These are phyloP conservation scores for Colletotrichum destructivum DNA, from an alignment of 2,329 filamentous ascomycete genomes.

Conservation along the genomic window DNA sequence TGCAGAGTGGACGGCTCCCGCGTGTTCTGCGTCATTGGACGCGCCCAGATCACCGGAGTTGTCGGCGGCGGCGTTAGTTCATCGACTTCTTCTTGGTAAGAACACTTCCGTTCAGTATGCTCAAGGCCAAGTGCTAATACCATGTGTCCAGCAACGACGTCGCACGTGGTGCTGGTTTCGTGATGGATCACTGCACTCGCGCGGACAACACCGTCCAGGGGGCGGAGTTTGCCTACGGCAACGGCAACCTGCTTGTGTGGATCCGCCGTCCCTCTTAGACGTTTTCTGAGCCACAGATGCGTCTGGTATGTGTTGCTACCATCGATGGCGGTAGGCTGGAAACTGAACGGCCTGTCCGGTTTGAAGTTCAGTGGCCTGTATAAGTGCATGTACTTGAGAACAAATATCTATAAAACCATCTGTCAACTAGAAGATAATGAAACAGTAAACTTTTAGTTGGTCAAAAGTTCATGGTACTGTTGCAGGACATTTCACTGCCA, in stretches of 20 bases:
- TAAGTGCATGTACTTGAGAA: too few relatives aligned
- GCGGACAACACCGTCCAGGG: conserved; percentile 39
- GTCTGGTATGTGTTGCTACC: too few relatives aligned
- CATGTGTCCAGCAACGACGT: conserved; percentile 21
- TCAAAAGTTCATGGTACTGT: too few relatives aligned
- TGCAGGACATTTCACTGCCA: not conserved
- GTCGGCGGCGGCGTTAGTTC: not conserved
- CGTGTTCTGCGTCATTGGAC: conserved; percentile 24
- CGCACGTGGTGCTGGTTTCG: conserved; percentile 33
- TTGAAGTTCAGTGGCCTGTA: too few relatives aligned
- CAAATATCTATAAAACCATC: too few relatives aligned
- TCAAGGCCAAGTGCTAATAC: not conserved
- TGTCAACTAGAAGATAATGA: too few relatives aligned
- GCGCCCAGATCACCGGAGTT: conserved; percentile 21
- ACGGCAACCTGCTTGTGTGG: conserved; percentile 27
- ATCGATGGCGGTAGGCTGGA: too few relatives aligned
- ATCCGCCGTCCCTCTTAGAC: not conserved
- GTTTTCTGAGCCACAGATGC: too few relatives aligned
- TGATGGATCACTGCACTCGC: conserved; percentile 38
- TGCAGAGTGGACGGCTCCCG: not conserved
- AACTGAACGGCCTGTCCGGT: too few relatives aligned
- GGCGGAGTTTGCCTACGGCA: conserved; percentile 22
- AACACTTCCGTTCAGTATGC: not conserved
- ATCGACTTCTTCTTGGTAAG: conserved; percentile 32
- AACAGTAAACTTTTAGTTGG: too few relatives aligned